Base-by-base conservation (phyloP, 176 grass and related monocot species). In the Leersia perrieri region DNA sequence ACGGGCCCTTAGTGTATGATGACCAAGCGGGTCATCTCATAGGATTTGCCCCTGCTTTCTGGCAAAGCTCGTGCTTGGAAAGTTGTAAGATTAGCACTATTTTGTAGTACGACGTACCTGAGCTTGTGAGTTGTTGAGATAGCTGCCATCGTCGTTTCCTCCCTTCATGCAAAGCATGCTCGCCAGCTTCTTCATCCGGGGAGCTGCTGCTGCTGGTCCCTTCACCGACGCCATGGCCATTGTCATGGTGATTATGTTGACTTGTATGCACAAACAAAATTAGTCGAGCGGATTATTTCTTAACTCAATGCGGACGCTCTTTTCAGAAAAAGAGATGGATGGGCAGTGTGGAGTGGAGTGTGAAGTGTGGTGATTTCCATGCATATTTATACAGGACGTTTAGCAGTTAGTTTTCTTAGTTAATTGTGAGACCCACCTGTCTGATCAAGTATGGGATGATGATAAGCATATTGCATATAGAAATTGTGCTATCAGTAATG, bases 111-210 rank as follows among this genome's bases (percentile, higher is more conserved):
- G n/a, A 11, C n/a, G n/a, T 58, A 58, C 83, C 64, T 86, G 83
- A 79, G 73, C 74, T 61, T 86, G 65, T n/a, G 83, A 86, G 64
- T 86, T 86, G 41, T 86, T 79, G 33, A 63, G 12, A 20, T 79
- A 86, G 75, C 83, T 86, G 60, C n/a, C 49, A 38, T 86, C 53
- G 9, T 60, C 83, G 13, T 36, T 53, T 33, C 83, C 83, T 49
- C 73, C 76, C 77, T 79, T 86, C 83, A 86, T 86, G 64, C 75
- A 78, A 25, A 86, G 30, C 74, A 86, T 49, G 67, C 67, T 70
- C 36, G 36, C 34, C 23, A 70, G 67, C 67, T 70, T 70, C 67
- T 70, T 70, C 67, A 27, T 36, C 11, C 4, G 22, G 15, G 34
- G 67, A 42, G 22, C 34, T 15, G 36, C 67, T 5, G 35, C 22